Percentiles rank a stretch among this genome's conserved stretches.
Evolutionary conservation across 1,284 basidiomycete genomes (phyloP).

Genomic region (Boletus sp.): DNA sequence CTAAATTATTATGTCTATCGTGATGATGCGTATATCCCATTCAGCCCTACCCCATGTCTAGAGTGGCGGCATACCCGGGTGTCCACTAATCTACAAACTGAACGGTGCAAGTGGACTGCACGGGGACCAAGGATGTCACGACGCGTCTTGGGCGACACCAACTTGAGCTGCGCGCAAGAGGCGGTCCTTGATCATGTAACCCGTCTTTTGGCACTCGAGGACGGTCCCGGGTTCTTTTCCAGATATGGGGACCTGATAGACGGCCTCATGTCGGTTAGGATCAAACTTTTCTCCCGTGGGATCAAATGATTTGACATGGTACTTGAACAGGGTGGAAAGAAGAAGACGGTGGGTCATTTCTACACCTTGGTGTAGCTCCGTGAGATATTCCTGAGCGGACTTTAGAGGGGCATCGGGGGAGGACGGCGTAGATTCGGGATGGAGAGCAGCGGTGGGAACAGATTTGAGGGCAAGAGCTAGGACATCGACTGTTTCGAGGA

Average conservation of each 20-base stretch:
- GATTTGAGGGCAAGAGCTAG: slow-evolving; percentile 86
- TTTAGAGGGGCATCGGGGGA: slow-evolving; percentile 38
- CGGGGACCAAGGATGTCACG: slow-evolving; percentile 34
- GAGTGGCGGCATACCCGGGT: slow-evolving; percentile 18
- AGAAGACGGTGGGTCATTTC: slow-evolving; percentile 90
- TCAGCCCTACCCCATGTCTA: slow-evolving; percentile 15
- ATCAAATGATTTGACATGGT: slow-evolving; percentile 89
- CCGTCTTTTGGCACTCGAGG: slow-evolving; percentile 87
- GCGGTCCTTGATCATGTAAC: slow-evolving; percentile 90
- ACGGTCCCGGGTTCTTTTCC: slow-evolving; percentile 88
- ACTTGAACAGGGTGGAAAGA: slow-evolving; percentile 85
- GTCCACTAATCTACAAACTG: slow-evolving; percentile 4
- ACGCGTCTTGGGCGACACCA: slow-evolving; percentile 80
- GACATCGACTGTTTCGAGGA: slow-evolving; percentile 91
- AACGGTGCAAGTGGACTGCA: neutral
- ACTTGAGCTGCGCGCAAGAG: slow-evolving; percentile 94
- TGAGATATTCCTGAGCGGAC: slow-evolving; percentile 56
- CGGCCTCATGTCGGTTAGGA: slow-evolving; percentile 91
- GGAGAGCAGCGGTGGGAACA: slow-evolving; percentile 59
- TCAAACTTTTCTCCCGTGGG: slow-evolving; percentile 92
- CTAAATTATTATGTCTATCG: slow-evolving; percentile 36
- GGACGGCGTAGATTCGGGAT: slow-evolving; percentile 27
- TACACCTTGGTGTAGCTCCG: slow-evolving; percentile 80
- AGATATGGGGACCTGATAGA: slow-evolving; percentile 90
- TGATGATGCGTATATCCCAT: slow-evolving; percentile 25